These are phyloP conservation scores for Gymnopilus junonius DNA, from an alignment of 768 basidiomycete genomes.

Conservation along the genomic window DNA sequence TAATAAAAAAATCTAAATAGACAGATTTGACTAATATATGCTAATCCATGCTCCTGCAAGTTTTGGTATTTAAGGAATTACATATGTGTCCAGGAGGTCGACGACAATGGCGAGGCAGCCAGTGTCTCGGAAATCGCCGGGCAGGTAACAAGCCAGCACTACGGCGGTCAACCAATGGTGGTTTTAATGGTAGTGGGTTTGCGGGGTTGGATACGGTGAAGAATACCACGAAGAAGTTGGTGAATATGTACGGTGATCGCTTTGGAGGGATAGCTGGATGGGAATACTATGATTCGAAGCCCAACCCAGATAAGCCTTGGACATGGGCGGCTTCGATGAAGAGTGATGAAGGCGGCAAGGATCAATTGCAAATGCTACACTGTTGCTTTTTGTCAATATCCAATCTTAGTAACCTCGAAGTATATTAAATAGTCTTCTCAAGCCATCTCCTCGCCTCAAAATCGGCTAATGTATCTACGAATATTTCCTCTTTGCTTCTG, in stretches of 20 bases:
- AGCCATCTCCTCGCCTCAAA: slow-evolving; percentile 11
- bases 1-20: too few relatives aligned
- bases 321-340: neutral
- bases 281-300: neutral
- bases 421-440: neutral
- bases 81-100: too few relatives aligned
- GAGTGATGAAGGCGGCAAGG: neutral
- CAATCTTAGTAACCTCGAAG: too few relatives aligned
- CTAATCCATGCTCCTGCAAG: too few relatives aligned
- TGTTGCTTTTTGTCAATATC: neutral
- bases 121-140: too few relatives aligned
- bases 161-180: too few relatives aligned
- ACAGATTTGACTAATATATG: too few relatives aligned
- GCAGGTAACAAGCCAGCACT: too few relatives aligned
- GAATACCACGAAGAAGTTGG: neutral
- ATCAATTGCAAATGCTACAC: neutral
- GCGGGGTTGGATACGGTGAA: neutral
- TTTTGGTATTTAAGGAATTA: too few relatives aligned
- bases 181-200: neutral
- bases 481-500: neutral
- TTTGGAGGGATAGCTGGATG: neutral
- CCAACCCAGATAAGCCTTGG: neutral
- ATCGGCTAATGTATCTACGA: neutral
- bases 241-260: neutral
- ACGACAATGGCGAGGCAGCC: too few relatives aligned